These are phyloP conservation scores for Agrocybe praecox DNA, from an alignment of 768 basidiomycete genomes.

Conservation along the genomic window DNA sequence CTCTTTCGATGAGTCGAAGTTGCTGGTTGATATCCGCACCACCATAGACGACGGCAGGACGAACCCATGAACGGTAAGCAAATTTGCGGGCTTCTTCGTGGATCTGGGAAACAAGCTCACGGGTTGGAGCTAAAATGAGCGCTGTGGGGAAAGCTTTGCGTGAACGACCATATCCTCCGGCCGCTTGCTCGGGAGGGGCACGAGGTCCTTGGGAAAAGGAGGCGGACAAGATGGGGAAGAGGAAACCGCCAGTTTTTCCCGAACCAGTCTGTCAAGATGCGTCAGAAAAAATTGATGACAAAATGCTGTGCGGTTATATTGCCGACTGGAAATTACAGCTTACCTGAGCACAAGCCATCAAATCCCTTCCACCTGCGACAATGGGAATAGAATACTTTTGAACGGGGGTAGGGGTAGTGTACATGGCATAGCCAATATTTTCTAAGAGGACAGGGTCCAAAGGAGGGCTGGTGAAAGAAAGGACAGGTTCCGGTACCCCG, in stretches of 20 bases:
- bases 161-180: constrained; percentile 58
- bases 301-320: constrained; percentile 7
- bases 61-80: constrained; percentile 98
- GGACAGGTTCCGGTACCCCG: constrained; percentile 95
- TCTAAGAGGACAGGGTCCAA: constrained; percentile 93
- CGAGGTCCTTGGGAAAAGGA: constrained; percentile 85
- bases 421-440: constrained; percentile 92
- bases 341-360: constrained; percentile 95
- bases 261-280: constrained; percentile 81
- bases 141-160: constrained; percentile 97
- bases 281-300: constrained; percentile 14
- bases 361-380: constrained; percentile 84
- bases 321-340: constrained; percentile 21
- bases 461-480: constrained; percentile 83
- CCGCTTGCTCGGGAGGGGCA: constrained; percentile 59
- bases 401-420: constrained; percentile 95
- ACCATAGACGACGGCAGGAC: constrained; percentile 98
- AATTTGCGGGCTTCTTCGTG: constrained; percentile 99
- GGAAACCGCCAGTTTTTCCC: constrained; percentile 98
- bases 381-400: constrained; percentile 99
- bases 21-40: constrained; percentile 98
- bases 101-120: constrained; percentile 98
- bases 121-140: constrained; percentile 97
- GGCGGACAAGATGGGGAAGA: constrained; percentile 97
- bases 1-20: constrained; percentile 91